A percentile compares a stretch with the other conserved stretches of the same genome.
Evolutionary conservation across 495 filamentous ascomycete species (phyloP).

Genomic region (Talaromyces adpressus): DNA sequence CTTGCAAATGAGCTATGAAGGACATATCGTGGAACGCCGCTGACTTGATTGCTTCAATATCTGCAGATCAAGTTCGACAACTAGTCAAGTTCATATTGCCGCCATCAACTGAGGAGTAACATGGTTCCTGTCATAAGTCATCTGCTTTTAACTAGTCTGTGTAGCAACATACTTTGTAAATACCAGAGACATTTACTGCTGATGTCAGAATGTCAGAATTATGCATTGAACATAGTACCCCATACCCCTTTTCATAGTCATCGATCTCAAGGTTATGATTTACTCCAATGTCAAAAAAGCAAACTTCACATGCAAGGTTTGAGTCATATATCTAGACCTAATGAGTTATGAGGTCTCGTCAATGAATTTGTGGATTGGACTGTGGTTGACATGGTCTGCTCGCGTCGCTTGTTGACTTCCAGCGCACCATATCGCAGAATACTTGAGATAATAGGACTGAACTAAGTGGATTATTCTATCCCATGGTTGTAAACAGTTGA

Average conservation of each 20-base stretch:
- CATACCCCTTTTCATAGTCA: not conserved
- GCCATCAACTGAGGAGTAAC: not conserved
- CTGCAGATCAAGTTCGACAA: not conserved
- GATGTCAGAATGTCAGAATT: not conserved
- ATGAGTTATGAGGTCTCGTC: not conserved
- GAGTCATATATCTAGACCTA: not conserved
- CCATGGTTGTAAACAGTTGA: not conserved
- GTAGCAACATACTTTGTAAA: not conserved
- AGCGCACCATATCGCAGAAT: not conserved
- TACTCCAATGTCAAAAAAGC: not conserved
- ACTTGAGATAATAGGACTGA: not conserved
- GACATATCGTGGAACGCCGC: not conserved
- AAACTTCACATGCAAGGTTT: not conserved
- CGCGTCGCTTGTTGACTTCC: not conserved
- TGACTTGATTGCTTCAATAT: not conserved
- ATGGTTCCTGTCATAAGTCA: not conserved
- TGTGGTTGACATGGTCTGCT: not conserved
- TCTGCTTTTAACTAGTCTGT: not conserved
- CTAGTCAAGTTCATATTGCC: not conserved
- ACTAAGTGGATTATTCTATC: not conserved
- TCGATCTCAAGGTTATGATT: not conserved
- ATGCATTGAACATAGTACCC: not conserved
- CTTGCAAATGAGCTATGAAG: not conserved
- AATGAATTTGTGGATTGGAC: not conserved
- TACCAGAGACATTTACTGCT: not conserved